Conservation (phyloP, 306 rosid species). For the Lathyrus sativus region DNA sequence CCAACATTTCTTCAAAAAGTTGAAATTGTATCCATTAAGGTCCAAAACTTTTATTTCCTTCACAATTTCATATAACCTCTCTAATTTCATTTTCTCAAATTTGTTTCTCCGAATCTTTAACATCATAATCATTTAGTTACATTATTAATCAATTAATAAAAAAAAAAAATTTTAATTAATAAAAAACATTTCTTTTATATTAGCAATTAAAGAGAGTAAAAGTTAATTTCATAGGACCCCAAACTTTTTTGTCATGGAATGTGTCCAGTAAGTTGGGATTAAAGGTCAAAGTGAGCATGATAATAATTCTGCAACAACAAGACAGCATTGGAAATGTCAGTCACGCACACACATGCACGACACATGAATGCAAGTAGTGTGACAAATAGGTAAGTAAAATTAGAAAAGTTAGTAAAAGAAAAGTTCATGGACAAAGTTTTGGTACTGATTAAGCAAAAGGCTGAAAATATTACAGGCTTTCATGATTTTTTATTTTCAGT, state of each 20-base stretch:
- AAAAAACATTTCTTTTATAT: no score
- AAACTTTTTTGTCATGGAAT: slow-evolving; percentile 46
- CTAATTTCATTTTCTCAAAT: no score
- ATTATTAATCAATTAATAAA: no score
- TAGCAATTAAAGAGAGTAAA: no score
- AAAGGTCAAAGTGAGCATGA: slow-evolving; percentile 50
- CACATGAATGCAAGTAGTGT: slow-evolving; percentile 29
- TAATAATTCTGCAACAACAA: slow-evolving; percentile 41
- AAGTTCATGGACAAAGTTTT: slow-evolving; percentile 35
- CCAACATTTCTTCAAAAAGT: no score
- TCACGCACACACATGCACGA: slow-evolving; percentile 46
- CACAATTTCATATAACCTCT: no score
- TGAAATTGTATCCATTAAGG: no score
- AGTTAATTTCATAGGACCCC: background rate
- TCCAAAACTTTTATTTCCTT: no score
- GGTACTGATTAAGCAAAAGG: slow-evolving; percentile 5
- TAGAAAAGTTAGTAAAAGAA: background rate
- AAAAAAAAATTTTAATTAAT: no score
- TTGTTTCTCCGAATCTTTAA: no score
- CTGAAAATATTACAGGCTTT: slow-evolving; percentile 17
- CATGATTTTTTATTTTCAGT: background rate
- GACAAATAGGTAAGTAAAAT: slow-evolving; percentile 22
- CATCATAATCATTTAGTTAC: no score
- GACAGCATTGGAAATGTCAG: slow-evolving; percentile 50
- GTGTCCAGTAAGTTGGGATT: slow-evolving; percentile 44